These are phyloP conservation scores for Chlamydomonas incerta DNA, from an alignment of 139 green algal species.

Conservation along the genomic window DNA sequence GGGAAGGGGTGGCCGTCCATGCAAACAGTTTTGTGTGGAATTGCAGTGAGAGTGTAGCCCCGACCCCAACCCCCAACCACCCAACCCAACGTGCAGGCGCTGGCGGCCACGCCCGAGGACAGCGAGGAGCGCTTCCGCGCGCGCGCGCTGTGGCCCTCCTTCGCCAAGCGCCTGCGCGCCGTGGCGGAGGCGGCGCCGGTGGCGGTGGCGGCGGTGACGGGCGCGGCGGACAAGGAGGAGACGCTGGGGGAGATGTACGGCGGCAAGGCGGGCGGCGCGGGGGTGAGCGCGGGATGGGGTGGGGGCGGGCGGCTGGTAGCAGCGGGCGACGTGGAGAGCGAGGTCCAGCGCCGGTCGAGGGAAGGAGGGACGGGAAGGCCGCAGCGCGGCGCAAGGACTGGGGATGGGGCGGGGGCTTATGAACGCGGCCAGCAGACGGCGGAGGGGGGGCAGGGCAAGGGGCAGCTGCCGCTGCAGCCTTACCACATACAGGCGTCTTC, in stretches of 20 bases:
- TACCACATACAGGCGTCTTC: no score
- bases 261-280: slow-evolving; percentile 34
- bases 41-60: no score
- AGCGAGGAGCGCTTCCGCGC: slow-evolving; percentile 52
- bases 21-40: no score
- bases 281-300: slow-evolving; percentile 14
- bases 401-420: not conserved
- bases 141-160: slow-evolving; percentile 48
- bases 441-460: no score
- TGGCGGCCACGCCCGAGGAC: slow-evolving; percentile 37
- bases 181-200: slow-evolving; percentile 43
- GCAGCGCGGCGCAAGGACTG: no score
- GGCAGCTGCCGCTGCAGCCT: no score
- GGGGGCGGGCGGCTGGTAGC: no score
- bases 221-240: slow-evolving; percentile 42
- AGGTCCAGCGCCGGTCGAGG: no score
- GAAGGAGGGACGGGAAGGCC: not conserved
- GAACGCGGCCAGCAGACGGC: no score
- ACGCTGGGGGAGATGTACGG: slow-evolving; percentile 47
- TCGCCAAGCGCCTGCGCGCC: slow-evolving; percentile 41
- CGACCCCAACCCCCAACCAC: no score
- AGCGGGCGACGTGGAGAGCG: no score
- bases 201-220: slow-evolving; percentile 17
- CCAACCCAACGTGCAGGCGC: not conserved
- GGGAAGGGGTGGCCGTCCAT: not conserved